Evolutionary conservation across 2,329 filamentous ascomycete species (phyloP).

Genomic region (Exophiala alcalophila): DNA sequence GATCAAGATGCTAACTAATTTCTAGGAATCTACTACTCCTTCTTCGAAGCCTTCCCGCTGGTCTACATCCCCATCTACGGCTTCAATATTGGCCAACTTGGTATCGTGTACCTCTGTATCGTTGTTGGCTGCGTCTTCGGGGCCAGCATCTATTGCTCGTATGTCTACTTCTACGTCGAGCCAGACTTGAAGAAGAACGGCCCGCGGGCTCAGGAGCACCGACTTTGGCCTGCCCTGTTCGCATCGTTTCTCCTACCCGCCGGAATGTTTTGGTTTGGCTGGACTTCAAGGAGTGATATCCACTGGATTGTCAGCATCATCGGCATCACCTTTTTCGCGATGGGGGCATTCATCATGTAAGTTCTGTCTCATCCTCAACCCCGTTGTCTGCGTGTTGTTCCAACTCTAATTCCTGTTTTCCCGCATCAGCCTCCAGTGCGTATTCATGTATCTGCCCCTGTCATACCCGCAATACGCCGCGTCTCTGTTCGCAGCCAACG

Average conservation of each 20-base stretch:
- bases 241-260: conserved; percentile 52
- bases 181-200: conserved; percentile 51
- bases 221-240: conserved; percentile 52
- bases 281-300: conserved; percentile 32
- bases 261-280: conserved; percentile 57
- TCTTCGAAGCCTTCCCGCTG: conserved; percentile 65
- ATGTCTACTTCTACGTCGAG: conserved; percentile 52
- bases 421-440: conserved; percentile 30
- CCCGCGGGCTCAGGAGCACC: conserved; percentile 53
- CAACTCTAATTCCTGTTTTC: neutral
- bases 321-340: conserved; percentile 25
- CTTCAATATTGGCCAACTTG: conserved; percentile 58
- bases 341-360: conserved; percentile 26
- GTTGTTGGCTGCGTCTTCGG: conserved; percentile 57
- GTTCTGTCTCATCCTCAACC: conserved; percentile 1
- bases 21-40: conserved; percentile 44
- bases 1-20: neutral
- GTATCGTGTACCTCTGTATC: conserved; percentile 61
- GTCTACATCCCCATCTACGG: conserved; percentile 60
- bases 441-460: conserved; percentile 32
- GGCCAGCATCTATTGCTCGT: conserved; percentile 49
- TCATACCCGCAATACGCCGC: conserved; percentile 31
- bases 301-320: conserved; percentile 37
- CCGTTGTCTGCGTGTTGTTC: neutral
- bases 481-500: conserved; percentile 32